Evolutionary conservation across 106 monocot genomes (phyloP), one percentile per base, ranked within the genome.

Genomic region (Dendrobium huoshanense): DNA sequence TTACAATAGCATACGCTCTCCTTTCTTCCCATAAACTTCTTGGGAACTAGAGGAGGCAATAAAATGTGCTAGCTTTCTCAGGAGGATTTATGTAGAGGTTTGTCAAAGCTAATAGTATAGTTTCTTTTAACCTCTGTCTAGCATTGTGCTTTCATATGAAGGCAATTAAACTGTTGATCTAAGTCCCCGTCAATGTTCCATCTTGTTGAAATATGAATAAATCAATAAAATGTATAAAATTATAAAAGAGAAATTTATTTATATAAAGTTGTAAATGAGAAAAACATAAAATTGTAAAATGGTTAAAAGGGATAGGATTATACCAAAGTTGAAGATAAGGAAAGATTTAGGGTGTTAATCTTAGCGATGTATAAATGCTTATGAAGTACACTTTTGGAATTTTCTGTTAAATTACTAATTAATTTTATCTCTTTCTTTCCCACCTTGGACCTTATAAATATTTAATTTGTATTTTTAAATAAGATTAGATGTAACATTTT

Each of bases 1-100:
- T 37, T 37, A 2, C 3, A 37, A 37, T 2, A 0, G 0, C 37
- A 37, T 3, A 37, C 37, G 37, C 37, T 37, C 37, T 37, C 37
- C 37, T 37, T 37, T 37, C 37, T 37, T 37, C 37, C 37, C 29
- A 0, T 29, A 0, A 29, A 29, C 29, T 91, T 55, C 67, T 42
- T 94, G 89, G 94, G 84, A 88, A 58, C 31, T 75, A 31, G 61
- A 78, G 73, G 91, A 92, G 80, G 87, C 91, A 49, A 41, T 85
- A 79, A 94, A 82, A 85, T 98, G 97, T 84, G 97, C 92, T 73
- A 86, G 84, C 84, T 94, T 89, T 85, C 86, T 98, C 33, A 86
- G 92, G 49, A 90, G 97, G 84, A 94, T 98, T 78, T 98, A 94
- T 85, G 97, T 94, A 87, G 97, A 98, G 97, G 97, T 98, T 74